phyloP scores from a whole-genome alignment of 441 rosid genomes.

The Adansonia gregorii region DNA sequence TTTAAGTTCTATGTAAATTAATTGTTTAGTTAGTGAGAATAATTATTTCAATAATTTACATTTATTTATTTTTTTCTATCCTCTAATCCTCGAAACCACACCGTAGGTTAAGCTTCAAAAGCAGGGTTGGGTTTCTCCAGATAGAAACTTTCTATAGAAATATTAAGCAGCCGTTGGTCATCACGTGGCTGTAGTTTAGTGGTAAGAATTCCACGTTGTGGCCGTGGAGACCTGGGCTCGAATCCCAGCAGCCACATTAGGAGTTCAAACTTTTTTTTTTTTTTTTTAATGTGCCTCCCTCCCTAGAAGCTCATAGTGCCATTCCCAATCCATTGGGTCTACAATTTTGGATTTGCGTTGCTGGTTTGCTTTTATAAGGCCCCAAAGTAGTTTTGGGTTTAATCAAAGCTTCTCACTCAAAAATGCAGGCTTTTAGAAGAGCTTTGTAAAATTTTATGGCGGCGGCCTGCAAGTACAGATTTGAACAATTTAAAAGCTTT shows the following conservation, averaged over 20 bases:
- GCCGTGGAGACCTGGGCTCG: slow-evolving; percentile 60
- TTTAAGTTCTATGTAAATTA: too few relatives aligned
- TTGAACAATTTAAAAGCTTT: too few relatives aligned
- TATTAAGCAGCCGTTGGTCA: too few relatives aligned
- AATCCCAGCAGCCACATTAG: slow-evolving; percentile 46
- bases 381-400: neutral
- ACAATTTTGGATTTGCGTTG: neutral
- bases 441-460: neutral
- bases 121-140: too few relatives aligned
- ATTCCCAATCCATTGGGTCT: neutral
- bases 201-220: slow-evolving; percentile 65
- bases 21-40: too few relatives aligned
- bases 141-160: neutral
- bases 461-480: too few relatives aligned
- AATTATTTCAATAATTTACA: too few relatives aligned
- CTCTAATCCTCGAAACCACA: too few relatives aligned
- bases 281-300: neutral
- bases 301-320: neutral
- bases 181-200: slow-evolving; percentile 62
- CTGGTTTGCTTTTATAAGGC: too few relatives aligned
- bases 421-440: neutral
- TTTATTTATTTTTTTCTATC: too few relatives aligned
- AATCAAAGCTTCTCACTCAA: neutral
- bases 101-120: too few relatives aligned
- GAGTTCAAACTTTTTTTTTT: too few relatives aligned